Conservation (phyloP, 1,139 yeast genomes). For the Kluyveromyces marxianus region DNA sequence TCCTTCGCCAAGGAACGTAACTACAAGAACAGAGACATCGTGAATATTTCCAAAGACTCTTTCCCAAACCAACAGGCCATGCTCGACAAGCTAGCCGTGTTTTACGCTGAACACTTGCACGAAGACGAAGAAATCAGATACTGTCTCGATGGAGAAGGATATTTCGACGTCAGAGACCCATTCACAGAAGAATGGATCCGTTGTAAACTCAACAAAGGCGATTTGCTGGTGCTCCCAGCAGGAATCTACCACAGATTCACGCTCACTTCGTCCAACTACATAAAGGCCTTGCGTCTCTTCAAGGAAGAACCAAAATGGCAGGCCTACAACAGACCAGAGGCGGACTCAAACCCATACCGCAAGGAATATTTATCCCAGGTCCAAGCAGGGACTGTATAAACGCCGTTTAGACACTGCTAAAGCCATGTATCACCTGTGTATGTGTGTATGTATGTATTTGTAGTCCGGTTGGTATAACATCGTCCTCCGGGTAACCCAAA, state of each 20-base stretch:
- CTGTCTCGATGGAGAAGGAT: conserved; percentile 84
- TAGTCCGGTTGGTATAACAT: too few species aligned
- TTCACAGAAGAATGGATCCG: conserved; percentile 71
- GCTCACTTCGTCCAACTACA: conserved; percentile 51
- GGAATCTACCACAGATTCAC: conserved; percentile 94
- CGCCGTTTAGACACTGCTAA: neutral
- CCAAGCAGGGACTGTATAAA: neutral
- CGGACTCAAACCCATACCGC: conserved; percentile 37
- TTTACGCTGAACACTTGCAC: conserved; percentile 84
- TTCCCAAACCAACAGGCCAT: conserved; percentile 57
- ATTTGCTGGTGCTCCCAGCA: conserved; percentile 72
- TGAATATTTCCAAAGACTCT: conserved; percentile 51
- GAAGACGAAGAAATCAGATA: conserved; percentile 97
- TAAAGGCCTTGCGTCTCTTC: conserved; percentile 76
- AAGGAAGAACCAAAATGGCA: conserved; percentile 97
- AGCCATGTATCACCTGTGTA: neutral
- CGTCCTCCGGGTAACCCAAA: too few species aligned
- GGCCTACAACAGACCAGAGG: conserved; percentile 64
- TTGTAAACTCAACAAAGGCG: conserved; percentile 53
- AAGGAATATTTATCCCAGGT: conserved; percentile 34
- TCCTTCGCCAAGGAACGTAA: conserved; percentile 57
- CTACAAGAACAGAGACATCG: conserved; percentile 75
- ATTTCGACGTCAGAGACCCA: conserved; percentile 73
- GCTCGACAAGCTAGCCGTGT: conserved; percentile 56
- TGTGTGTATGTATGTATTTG: neutral